phyloP scores from a whole-genome alignment of 192 early-diverging fungal species.

The Coemansia pectinata region DNA sequence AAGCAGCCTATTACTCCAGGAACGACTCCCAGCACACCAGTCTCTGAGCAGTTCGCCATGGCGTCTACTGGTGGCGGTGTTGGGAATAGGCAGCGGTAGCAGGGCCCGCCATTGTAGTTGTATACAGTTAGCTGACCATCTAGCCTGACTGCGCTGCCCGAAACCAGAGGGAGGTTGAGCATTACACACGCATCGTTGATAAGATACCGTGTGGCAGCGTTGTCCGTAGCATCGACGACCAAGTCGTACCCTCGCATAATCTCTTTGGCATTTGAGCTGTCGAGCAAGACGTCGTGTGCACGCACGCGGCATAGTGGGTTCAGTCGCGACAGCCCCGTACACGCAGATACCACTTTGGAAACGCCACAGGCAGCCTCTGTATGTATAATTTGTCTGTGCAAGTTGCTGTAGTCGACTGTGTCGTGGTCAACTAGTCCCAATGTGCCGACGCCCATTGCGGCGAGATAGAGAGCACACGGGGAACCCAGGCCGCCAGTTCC shows the following conservation, averaged over 20 bases:
- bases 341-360: constrained; percentile 80
- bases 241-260: constrained; percentile 78
- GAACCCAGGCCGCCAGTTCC: constrained; percentile 96
- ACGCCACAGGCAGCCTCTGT: constrained; percentile 62
- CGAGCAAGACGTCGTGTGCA: constrained; percentile 71
- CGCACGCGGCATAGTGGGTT: constrained; percentile 66
- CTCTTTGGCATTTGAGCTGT: constrained; percentile 78
- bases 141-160: constrained; percentile 84
- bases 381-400: constrained; percentile 96
- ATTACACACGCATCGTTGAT: constrained; percentile 93
- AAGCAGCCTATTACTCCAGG: constrained; percentile 91
- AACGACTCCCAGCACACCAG: constrained; percentile 92
- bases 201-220: constrained; percentile 93
- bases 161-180: constrained; percentile 77
- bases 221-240: constrained; percentile 91
- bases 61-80: constrained; percentile 87
- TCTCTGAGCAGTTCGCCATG: constrained; percentile 88
- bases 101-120: constrained; percentile 87
- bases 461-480: constrained; percentile 85
- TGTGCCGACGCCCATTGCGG: constrained; percentile 82
- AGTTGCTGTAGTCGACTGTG: constrained; percentile 82
- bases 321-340: constrained; percentile 57
- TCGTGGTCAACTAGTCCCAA: constrained; percentile 95
- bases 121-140: constrained; percentile 98
- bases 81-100: constrained; percentile 96